These are phyloP conservation scores for Hansfordia pulvinata DNA, from an alignment of 2,329 filamentous ascomycete genomes.

Conservation along the genomic window DNA sequence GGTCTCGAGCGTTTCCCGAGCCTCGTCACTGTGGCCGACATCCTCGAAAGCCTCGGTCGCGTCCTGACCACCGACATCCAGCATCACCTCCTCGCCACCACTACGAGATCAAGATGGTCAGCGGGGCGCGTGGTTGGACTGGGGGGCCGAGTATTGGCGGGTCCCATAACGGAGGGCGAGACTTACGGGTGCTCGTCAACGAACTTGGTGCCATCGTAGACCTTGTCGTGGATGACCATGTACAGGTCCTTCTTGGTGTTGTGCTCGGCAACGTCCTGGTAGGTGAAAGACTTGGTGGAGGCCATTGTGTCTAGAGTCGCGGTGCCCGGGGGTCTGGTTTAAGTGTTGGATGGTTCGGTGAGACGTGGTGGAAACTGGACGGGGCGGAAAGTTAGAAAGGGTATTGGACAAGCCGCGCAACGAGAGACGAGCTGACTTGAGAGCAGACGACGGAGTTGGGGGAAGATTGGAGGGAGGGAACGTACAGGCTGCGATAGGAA, in stretches of 20 bases:
- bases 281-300: conserved; percentile 45
- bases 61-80: conserved; percentile 93
- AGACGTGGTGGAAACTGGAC: conserved; percentile 3
- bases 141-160: no score
- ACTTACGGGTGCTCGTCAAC: conserved; percentile 90
- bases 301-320: conserved; percentile 23
- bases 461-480: no score
- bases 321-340: no score
- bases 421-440: no score
- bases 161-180: conserved; percentile 3
- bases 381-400: no score
- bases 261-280: conserved; percentile 71
- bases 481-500: no score
- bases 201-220: conserved; percentile 84
- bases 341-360: conserved; percentile 1
- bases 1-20: conserved; percentile 78
- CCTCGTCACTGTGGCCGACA: conserved; percentile 97
- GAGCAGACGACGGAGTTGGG: no score
- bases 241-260: conserved; percentile 89
- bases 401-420: no score
- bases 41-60: conserved; percentile 97
- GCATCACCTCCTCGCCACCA: conserved; percentile 94
- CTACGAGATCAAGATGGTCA: conserved; percentile 30
- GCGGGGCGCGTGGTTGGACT: conserved; percentile 4
- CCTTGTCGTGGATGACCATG: conserved; percentile 88